Evolutionary conservation across 257 asterid species (phyloP).

Genomic region (Solanum etuberosum): DNA sequence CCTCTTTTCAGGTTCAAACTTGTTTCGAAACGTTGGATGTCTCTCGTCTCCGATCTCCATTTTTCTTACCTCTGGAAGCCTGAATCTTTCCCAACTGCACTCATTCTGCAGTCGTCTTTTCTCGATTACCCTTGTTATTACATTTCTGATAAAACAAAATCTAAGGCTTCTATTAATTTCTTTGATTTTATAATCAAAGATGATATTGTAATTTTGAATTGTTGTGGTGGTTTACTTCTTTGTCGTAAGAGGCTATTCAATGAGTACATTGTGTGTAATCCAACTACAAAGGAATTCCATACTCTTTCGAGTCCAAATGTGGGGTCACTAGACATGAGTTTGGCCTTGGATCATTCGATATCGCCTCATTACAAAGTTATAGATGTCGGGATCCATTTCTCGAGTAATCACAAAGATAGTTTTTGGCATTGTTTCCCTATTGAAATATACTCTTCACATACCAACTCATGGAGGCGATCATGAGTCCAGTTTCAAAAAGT

Average conservation of each 20-base stretch:
- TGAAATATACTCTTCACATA: not conserved
- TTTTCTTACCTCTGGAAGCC: not conserved
- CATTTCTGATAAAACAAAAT: not conserved
- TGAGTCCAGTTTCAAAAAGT: not conserved
- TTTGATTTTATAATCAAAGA: not conserved
- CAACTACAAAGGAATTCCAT: not conserved
- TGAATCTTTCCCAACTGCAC: not conserved
- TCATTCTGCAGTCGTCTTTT: not conserved
- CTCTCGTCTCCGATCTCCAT: not conserved
- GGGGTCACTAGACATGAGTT: not conserved
- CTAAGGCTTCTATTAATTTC: not conserved
- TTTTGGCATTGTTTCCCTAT: not conserved
- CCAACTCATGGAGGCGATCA: not conserved
- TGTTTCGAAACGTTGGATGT: not conserved
- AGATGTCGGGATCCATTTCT: not conserved
- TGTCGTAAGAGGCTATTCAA: not conserved
- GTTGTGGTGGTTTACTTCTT: not conserved
- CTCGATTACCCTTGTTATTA: no score
- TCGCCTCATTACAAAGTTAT: not conserved
- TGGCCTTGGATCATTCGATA: not conserved
- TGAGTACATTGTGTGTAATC: not conserved
- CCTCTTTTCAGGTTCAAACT: not conserved
- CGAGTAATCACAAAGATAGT: not conserved
- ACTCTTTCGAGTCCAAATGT: not conserved
- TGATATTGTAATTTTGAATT: not conserved